A percentile compares a stretch with the other conserved stretches of the same genome.
phyloP scores from a whole-genome alignment of 2,329 filamentous ascomycete genomes.

The Penicillium sp. region DNA sequence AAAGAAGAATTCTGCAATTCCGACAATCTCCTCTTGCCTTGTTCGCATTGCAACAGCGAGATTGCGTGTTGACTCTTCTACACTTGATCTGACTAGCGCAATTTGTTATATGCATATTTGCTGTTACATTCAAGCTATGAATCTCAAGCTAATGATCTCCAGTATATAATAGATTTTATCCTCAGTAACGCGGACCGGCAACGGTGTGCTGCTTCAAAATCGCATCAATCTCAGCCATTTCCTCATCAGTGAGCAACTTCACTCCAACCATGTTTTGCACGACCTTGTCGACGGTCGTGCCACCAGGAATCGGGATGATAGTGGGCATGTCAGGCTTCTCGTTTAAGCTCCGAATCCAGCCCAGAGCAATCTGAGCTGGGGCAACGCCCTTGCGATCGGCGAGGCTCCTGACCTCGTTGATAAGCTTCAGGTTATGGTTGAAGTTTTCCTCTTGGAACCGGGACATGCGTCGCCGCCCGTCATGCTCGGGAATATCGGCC shows the following conservation, averaged over 20 bases:
- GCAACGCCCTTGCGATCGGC: conserved; percentile 46
- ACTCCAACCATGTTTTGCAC: conserved; percentile 35
- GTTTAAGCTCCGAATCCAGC: conserved; percentile 49
- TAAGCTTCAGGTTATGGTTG: conserved; percentile 50
- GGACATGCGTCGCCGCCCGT: conserved; percentile 45
- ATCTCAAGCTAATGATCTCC: no score
- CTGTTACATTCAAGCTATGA: no score
- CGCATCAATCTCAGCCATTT: conserved; percentile 51
- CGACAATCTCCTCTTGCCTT: conserved; percentile 39
- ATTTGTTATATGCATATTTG: no score
- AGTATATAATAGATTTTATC: conserved; percentile 1
- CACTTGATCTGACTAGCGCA: conserved; percentile 47
- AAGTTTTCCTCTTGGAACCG: conserved; percentile 54
- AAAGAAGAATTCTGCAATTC: conserved; percentile 48
- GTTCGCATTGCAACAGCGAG: conserved; percentile 27
- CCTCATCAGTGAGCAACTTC: conserved; percentile 31
- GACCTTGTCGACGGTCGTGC: conserved; percentile 38
- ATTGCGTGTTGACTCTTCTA: conserved; percentile 47
- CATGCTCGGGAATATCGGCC: conserved; percentile 49
- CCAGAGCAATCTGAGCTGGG: conserved; percentile 49
- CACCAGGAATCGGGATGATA: conserved; percentile 39
- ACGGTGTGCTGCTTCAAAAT: conserved; percentile 50
- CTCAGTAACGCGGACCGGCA: conserved; percentile 30
- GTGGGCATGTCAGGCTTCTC: conserved; percentile 44
- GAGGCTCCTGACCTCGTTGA: conserved; percentile 46